Evolutionary conservation across 164 flowering plant genomes (phyloP).

Genomic region (Liriodendron chinense): DNA sequence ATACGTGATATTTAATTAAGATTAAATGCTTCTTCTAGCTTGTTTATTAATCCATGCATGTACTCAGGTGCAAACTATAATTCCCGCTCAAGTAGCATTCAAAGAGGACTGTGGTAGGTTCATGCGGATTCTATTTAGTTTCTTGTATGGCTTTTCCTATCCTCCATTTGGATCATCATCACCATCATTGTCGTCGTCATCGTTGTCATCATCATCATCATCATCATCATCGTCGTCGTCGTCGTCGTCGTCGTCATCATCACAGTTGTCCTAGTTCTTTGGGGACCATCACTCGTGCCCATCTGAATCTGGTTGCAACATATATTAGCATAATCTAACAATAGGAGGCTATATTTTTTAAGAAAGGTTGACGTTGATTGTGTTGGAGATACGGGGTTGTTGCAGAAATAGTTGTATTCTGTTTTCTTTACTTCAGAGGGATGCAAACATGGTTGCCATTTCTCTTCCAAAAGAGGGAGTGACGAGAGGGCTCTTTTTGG

Average conservation of each 20-base stretch:
- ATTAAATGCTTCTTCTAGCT: neutral
- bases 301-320: neutral
- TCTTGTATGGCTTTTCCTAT: neutral
- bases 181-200: no score
- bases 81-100: conserved; percentile 74
- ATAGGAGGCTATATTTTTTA: no score
- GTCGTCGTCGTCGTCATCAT: no score
- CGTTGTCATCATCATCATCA: no score
- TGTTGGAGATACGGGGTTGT: no score
- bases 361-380: no score
- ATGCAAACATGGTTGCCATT: no score
- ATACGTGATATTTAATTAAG: neutral
- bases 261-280: neutral
- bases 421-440: no score
- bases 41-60: conserved; percentile 9
- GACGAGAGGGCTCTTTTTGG: no score
- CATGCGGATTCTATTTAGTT: conserved; percentile 9
- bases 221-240: no score
- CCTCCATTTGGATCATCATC: neutral
- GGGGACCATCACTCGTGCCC: neutral
- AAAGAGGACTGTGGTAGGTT: conserved; percentile 80
- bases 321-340: neutral
- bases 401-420: no score
- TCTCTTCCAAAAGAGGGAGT: no score
- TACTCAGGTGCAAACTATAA: conserved; percentile 67